Evolutionary conservation across 2,329 filamentous ascomycete species (phyloP), one percentile per base, ranked within the genome.

Genomic region (Phaeomoniella chlamydospora): DNA sequence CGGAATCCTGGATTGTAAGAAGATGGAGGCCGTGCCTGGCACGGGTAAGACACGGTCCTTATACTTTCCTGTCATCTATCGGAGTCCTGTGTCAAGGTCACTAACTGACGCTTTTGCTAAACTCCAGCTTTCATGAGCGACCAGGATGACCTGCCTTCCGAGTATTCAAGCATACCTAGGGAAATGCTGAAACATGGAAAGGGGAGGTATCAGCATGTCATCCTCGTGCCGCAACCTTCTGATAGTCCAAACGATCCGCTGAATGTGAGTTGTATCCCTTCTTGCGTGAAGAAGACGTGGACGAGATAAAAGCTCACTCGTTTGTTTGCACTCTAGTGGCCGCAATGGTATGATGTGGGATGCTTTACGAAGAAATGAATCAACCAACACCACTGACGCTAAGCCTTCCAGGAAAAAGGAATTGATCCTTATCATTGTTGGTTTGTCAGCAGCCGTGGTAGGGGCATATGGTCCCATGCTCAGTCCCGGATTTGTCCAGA

Each of bases 401-500:
- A 26, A 6, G 22, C 6, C n/a, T 26, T 26, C n/a, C 22, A 26
- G 22, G 22, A 52, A 56, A 38, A 67, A 67, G 41, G 64, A 67
- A 43, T 36, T 57, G 5, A 56, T 65, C 22, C 56, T 67, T 16
- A 47, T 61, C 37, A 62, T 67, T 41, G 59, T 64, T 3, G 57
- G 58, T 18, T 53, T 68, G 33, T 58, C 58, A 0, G 62, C 65
- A 2, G 60, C 57, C 4, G 59, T 69, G 0, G 62, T 68, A 3
- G 65, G 65, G 19, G 65, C 65, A 2, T 69, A 65, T 40, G 65
- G 65, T 1, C 65, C 65, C 1, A 68, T 69, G 65, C 58, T 68
- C 3, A 60, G 58, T 1, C 64, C 65, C 2, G 64, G 65, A 2
- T 67, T 69, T 39, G 57, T 66, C 15, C 50, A 59, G 22, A 61